Conservation (phyloP, 169 alveolate genomes). For the Ichthyophthirius multifiliis region DNA sequence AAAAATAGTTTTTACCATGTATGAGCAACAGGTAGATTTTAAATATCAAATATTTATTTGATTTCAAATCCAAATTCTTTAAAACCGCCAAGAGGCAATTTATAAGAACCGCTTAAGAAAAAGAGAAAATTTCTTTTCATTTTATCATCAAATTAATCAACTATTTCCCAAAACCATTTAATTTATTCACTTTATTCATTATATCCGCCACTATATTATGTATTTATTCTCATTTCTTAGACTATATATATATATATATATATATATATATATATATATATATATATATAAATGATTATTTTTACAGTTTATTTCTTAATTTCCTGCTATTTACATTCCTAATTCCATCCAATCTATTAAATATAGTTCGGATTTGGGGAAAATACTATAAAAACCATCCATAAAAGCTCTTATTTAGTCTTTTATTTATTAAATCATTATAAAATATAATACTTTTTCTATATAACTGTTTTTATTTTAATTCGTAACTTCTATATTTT, state of each 20-base stretch:
- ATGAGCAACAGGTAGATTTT: background rate
- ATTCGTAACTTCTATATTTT: background rate
- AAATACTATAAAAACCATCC: background rate
- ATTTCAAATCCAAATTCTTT: background rate
- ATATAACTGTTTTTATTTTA: background rate
- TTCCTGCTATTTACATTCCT: background rate
- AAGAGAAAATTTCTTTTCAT: constrained; percentile 1
- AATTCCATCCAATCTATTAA: constrained; percentile 1
- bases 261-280: background rate
- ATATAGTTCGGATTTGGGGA: background rate
- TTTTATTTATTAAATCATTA: background rate
- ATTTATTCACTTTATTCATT: background rate
- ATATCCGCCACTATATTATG: background rate
- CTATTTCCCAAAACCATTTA: constrained; percentile 4
- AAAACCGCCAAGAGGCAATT: background rate
- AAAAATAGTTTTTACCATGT: background rate
- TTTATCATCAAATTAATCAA: background rate
- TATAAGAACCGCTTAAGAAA: background rate
- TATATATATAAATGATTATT: background rate
- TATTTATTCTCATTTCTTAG: background rate
- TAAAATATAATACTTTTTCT: background rate
- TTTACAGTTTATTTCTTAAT: background rate
- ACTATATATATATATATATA: background rate
- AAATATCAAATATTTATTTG: background rate
- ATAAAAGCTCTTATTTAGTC: background rate